Conservation (phyloP, 2,329 filamentous ascomycete genomes). For the Neonectria neomacrospora region DNA sequence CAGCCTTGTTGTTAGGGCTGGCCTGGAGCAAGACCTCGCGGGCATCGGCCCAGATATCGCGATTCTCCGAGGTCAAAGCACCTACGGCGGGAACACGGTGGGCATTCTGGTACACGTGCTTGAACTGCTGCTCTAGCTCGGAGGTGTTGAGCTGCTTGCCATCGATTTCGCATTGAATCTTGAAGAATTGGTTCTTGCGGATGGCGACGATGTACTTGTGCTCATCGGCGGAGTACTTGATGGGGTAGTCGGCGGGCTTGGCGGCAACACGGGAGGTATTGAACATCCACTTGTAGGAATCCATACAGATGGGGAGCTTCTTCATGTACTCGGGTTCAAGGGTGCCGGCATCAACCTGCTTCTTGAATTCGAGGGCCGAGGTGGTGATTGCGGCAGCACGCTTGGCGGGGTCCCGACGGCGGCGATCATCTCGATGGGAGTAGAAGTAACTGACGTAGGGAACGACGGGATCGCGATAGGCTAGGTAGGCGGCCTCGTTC, state of each 20-base stretch:
- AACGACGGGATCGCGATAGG: constrained; percentile 93
- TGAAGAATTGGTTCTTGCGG: constrained; percentile 98
- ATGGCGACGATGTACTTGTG: constrained; percentile 91
- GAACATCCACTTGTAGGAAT: constrained; percentile 99
- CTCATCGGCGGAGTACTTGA: constrained; percentile 79
- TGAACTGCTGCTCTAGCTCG: constrained; percentile 92
- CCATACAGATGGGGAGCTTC: constrained; percentile 97
- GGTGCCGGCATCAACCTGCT: constrained; percentile 81
- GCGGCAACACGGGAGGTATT: constrained; percentile 89
- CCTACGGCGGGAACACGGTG: constrained; percentile 81
- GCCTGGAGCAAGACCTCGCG: constrained; percentile 79
- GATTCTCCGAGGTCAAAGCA: constrained; percentile 88
- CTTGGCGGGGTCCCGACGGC: constrained; percentile 87
- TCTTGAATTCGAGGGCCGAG: constrained; percentile 91
- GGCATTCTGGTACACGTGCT: constrained; percentile 81
- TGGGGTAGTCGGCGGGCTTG: constrained; percentile 81
- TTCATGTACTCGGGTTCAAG: constrained; percentile 99
- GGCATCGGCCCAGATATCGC: constrained; percentile 91
- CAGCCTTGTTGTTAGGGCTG: constrained; percentile 80
- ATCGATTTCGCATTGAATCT: constrained; percentile 82
- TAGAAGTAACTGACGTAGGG: constrained; percentile 99
- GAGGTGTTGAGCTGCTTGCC: constrained; percentile 88
- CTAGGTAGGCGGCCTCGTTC: constrained; percentile 94
- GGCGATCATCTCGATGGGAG: constrained; percentile 93
- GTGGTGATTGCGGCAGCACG: constrained; percentile 91